phyloP scores from a whole-genome alignment of 305 asterid genomes.

The Caryopteris hybrid region DNA sequence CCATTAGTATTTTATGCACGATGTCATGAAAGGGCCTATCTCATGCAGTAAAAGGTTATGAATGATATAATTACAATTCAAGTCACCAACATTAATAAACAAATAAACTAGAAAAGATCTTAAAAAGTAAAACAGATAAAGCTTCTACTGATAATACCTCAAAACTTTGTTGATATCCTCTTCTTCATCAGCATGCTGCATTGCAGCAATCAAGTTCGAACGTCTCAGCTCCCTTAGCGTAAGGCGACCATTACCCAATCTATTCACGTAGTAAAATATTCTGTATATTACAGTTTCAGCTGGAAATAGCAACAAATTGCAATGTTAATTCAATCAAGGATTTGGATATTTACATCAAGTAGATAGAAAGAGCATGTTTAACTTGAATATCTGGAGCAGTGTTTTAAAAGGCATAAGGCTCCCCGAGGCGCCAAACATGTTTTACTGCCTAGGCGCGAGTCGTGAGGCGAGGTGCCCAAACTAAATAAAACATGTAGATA shows the following conservation, averaged over 20 bases:
- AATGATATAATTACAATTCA: neutral
- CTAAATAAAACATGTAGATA: too few relatives aligned
- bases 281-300: constrained; percentile 98
- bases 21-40: neutral
- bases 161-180: constrained; percentile 97
- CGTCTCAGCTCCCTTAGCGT: constrained; percentile 92
- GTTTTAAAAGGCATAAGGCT: too few relatives aligned
- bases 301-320: constrained; percentile 56
- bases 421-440: too few relatives aligned
- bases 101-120: constrained; percentile 3
- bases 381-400: too few relatives aligned
- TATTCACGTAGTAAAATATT: constrained; percentile 96
- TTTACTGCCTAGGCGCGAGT: too few relatives aligned
- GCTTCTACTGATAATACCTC: constrained; percentile 46
- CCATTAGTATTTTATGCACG: neutral
- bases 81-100: constrained; percentile 2
- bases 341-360: constrained; percentile 16
- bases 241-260: constrained; percentile 84
- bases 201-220: constrained; percentile 78
- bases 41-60: neutral
- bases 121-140: neutral
- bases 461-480: too few relatives aligned
- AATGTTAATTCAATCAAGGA: constrained; percentile 33
- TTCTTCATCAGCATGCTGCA: constrained; percentile 99
- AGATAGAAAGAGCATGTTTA: constrained; percentile 18